Conservation (phyloP, 176 grass and related monocot species). For the Hsuehochloa calcarea region DNA sequence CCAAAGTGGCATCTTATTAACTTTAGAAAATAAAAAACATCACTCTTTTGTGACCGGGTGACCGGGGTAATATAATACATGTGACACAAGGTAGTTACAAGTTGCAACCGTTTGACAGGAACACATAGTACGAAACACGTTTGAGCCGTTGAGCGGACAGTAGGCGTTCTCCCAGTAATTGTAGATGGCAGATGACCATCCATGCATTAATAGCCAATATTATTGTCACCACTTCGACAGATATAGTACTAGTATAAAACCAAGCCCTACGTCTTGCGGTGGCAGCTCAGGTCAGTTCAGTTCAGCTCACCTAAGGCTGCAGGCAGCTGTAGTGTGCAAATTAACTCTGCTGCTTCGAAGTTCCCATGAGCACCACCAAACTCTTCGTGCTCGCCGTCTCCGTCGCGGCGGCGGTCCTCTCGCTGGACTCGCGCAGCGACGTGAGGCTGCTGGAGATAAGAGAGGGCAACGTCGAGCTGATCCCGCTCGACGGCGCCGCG, state of each 20-base stretch:
- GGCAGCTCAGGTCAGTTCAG: neutral
- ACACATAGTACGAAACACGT: too few relatives aligned
- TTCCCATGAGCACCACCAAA: neutral
- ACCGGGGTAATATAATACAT: neutral
- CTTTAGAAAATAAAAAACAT: too few relatives aligned
- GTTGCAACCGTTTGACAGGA: neutral
- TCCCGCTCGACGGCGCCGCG: slow-evolving; percentile 39
- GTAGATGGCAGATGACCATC: neutral
- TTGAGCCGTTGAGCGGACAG: too few relatives aligned
- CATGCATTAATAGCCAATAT: neutral
- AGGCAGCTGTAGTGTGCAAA: neutral
- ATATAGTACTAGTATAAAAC: neutral
- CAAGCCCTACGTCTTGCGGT: neutral
- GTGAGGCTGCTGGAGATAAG: slow-evolving; percentile 7
- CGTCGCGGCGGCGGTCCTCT: neutral
- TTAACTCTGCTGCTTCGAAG: neutral
- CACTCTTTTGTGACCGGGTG: too few relatives aligned
- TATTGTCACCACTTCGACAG: neutral
- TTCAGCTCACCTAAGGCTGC: neutral
- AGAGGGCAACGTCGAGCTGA: slow-evolving; percentile 27
- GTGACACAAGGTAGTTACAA: neutral
- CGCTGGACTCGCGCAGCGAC: slow-evolving; percentile 24
- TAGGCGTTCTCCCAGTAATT: neutral
- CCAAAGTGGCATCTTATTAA: too few relatives aligned
- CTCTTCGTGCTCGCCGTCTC: neutral